Evolutionary conservation across 1,284 basidiomycete species (phyloP).

Genomic region (Irpex sp.): DNA sequence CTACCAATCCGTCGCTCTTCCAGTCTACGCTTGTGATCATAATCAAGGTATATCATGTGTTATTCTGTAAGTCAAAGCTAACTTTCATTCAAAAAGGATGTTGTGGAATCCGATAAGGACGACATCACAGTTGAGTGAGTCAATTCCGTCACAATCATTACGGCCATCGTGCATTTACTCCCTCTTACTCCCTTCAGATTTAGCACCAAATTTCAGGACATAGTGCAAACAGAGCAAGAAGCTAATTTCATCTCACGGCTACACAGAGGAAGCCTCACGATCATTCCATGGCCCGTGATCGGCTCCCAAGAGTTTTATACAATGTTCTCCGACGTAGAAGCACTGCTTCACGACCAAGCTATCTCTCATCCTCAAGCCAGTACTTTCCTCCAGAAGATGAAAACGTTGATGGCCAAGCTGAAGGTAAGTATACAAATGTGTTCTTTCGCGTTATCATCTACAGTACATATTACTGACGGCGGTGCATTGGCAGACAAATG

Average conservation of each 20-base stretch:
- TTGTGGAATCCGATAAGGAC: slow-evolving; percentile 50
- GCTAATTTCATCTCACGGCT: slow-evolving; percentile 58
- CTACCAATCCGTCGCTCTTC: slow-evolving; percentile 54
- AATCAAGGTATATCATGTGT: slow-evolving; percentile 48
- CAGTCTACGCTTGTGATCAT: slow-evolving; percentile 58
- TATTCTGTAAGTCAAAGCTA: no score
- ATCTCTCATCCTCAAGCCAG: slow-evolving; percentile 48
- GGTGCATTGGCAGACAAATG: slow-evolving; percentile 61
- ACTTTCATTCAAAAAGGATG: slow-evolving; percentile 46
- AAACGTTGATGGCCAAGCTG: slow-evolving; percentile 64
- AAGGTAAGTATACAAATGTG: no score
- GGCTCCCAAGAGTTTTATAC: slow-evolving; percentile 57
- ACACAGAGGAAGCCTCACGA: slow-evolving; percentile 49
- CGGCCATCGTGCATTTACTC: no score
- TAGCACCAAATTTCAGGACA: slow-evolving; percentile 48
- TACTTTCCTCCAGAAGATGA: slow-evolving; percentile 53
- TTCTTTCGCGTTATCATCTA: no score
- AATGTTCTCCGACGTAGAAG: slow-evolving; percentile 44
- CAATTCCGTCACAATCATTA: no score
- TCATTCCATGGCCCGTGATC: slow-evolving; percentile 66
- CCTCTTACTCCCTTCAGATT: slow-evolving; percentile 38
- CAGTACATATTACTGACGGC: no score
- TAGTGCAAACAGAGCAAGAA: slow-evolving; percentile 56
- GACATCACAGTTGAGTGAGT: slow-evolving; percentile 57
- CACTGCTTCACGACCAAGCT: slow-evolving; percentile 41